A percentile compares a stretch with the other conserved stretches of the same genome.
phyloP scores from a whole-genome alignment of 2,329 filamentous ascomycete species.

The Blastomyces percursus region DNA sequence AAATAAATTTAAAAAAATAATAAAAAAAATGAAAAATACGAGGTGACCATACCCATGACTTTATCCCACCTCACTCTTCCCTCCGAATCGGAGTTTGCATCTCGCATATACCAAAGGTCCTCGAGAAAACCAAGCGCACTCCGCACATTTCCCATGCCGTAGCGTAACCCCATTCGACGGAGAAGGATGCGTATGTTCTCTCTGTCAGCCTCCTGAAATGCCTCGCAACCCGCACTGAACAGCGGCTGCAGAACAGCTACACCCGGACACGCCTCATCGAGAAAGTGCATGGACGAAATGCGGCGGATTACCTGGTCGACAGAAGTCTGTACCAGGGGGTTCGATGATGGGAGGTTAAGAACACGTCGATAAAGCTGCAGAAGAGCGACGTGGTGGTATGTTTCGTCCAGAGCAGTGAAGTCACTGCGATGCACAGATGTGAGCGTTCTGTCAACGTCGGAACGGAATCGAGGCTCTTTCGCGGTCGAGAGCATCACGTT shows the following conservation, averaged over 20 bases:
- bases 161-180: conserved; percentile 43
- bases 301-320: conserved; percentile 12
- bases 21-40: background rate
- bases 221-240: conserved; percentile 54
- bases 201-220: conserved; percentile 40
- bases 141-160: conserved; percentile 56
- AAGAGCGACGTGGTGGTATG: conserved; percentile 16
- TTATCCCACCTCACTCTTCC: conserved; percentile 16
- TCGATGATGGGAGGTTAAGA: conserved; percentile 14
- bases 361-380: conserved; percentile 13
- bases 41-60: conserved; percentile 14
- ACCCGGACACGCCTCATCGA: conserved; percentile 41
- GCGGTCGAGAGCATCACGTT: conserved; percentile 9
- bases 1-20: background rate
- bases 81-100: conserved; percentile 12
- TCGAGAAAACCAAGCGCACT: conserved; percentile 50
- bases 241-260: conserved; percentile 54
- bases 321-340: conserved; percentile 12
- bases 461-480: conserved; percentile 10
- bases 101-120: conserved; percentile 43
- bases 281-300: conserved; percentile 12
- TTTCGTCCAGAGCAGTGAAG: conserved; percentile 13
- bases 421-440: conserved; percentile 12
- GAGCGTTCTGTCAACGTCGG: conserved; percentile 10
- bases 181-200: conserved; percentile 44